These are phyloP conservation scores for Pseudocercospora cruenta DNA, from an alignment of 2,329 filamentous ascomycete genomes.

Conservation along the genomic window DNA sequence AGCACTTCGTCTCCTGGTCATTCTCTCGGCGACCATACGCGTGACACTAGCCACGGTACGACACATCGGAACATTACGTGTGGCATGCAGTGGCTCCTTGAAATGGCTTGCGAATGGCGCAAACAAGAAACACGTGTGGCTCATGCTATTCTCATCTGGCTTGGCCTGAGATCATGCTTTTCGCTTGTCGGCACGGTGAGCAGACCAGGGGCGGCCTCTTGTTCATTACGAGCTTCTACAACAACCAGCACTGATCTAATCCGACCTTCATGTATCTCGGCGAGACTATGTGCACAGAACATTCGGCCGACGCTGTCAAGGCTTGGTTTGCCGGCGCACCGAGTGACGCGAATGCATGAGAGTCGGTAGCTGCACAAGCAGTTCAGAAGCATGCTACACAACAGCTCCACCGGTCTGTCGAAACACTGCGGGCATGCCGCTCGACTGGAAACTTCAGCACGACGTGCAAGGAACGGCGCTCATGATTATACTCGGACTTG, in stretches of 20 bases:
- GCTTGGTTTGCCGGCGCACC: neutral
- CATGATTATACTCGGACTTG: neutral
- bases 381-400: neutral
- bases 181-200: neutral
- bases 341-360: neutral
- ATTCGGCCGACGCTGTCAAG: neutral
- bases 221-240: neutral
- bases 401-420: neutral
- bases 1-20: neutral
- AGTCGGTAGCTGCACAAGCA: no score
- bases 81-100: neutral
- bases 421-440: neutral
- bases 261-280: neutral
- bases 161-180: neutral
- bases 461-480: neutral
- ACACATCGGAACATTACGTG: neutral
- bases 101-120: neutral
- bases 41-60: neutral
- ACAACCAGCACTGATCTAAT: neutral
- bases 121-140: neutral
- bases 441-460: neutral
- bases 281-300: neutral
- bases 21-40: neutral
- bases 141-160: slow-evolving; percentile 1
- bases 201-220: neutral